A percentile compares a stretch with the other conserved stretches of the same genome.
Conservation (phyloP, 345 rosid genomes). For the Citrus cavaleriei region DNA sequence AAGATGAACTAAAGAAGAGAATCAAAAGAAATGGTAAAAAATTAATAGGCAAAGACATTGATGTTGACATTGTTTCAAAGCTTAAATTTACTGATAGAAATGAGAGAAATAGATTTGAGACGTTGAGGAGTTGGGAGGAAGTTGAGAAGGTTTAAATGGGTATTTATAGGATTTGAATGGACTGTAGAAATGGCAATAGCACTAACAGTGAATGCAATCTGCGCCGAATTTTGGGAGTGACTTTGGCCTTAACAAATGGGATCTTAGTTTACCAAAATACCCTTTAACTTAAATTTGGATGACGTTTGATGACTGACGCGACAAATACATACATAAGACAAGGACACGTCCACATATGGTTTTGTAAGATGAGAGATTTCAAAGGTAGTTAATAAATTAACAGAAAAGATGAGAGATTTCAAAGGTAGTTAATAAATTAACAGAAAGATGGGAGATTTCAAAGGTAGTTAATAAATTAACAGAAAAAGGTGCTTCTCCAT, state of each 20-base stretch:
- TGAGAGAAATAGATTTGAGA: background rate
- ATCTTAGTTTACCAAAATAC: no score
- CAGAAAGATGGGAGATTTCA: background rate
- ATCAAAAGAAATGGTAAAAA: conserved; percentile 1
- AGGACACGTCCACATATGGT: background rate
- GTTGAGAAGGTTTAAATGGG: background rate
- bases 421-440: background rate
- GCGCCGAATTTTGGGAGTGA: background rate
- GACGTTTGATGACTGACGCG: background rate
- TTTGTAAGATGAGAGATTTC: no score
- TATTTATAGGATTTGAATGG: background rate
- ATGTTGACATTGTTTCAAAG: conserved; percentile 23
- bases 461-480: background rate
- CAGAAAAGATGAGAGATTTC: background rate
- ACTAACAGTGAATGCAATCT: background rate
- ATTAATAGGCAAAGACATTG: background rate
- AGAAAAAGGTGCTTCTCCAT: background rate
- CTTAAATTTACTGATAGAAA: background rate
- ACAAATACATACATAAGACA: background rate
- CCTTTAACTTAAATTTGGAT: background rate
- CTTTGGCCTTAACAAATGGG: no score
- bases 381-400: no score
- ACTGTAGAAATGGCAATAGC: no score
- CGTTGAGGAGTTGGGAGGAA: background rate
- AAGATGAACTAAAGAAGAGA: conserved; percentile 2